Evolutionary conservation across 2,329 filamentous ascomycete genomes (phyloP), one percentile per base, ranked within the genome.

Genomic region (Trichoderma sp.): DNA sequence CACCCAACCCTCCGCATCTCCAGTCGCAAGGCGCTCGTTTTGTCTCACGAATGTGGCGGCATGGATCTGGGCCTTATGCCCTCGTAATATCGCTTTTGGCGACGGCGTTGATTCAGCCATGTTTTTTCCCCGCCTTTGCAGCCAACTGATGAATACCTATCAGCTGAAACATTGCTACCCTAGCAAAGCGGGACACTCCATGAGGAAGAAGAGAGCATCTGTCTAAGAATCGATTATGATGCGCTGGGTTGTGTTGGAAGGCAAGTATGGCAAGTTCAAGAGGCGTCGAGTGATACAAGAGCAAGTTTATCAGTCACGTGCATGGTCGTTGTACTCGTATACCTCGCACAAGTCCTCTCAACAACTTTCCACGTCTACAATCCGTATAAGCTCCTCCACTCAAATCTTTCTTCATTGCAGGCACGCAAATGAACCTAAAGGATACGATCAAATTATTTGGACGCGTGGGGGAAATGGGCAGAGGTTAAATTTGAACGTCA

Each of bases 1-100:
- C 41, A 98, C 88, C 88, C 93, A 98, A 76, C 97, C 97, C 59
- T 98, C 94, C 9, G 95, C 94, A 84, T 99, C 97, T 45, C 94
- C 96, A 0, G 95, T 97, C 14, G 94, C 86, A 6, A 99, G 91
- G 41, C 94, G 92, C 75, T 90, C 88, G 82, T 98, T 98, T 56
- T 86, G 83, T 71, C 90, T 89, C 78, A 94, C 87, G 81, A 98
- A 96, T 71, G 89, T 86, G 4, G 95, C 88, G 24, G 91, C 90
- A 82, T 98, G 95, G 65, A 98, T 92, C 78, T 95, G 92, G 0
- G 93, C 89, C 73, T 90, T 89, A 85, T 98, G 97, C 71, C 97
- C 97, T 77, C 97, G 93, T 50, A 99, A 89, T 76, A 98, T 91
- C 82, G 88, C 85, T 79, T 86, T 89, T 41, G 89, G 89, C 63